phyloP scores from a whole-genome alignment of 768 basidiomycete species.

The Leucocoprinus sp. region DNA sequence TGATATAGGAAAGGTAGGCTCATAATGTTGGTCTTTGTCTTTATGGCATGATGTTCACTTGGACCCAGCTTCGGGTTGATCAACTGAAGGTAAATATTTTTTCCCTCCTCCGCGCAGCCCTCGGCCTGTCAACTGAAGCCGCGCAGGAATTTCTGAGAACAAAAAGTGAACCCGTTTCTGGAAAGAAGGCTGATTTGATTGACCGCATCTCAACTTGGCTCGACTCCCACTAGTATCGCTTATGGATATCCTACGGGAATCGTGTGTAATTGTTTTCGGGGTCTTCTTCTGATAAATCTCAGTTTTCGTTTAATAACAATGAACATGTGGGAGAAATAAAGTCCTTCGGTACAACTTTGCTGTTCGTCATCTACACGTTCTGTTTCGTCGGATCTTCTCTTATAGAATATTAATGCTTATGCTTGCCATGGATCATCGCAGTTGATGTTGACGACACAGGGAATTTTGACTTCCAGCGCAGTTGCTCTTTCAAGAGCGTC shows the following conservation, averaged over 20 bases:
- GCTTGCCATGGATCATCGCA: too few species aligned
- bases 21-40: conserved; percentile 7
- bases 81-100: conserved; percentile 56
- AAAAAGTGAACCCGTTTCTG: conserved; percentile 52
- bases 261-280: not conserved
- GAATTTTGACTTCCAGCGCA: too few species aligned
- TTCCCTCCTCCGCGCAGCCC: conserved; percentile 1
- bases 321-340: too few species aligned
- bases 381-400: too few species aligned
- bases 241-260: not conserved
- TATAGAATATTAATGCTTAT: too few species aligned
- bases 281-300: conserved; percentile 2
- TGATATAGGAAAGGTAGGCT: conserved; percentile 54
- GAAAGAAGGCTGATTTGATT: conserved; percentile 67
- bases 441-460: too few species aligned
- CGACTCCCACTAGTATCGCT: conserved; percentile 25
- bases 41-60: conserved; percentile 8
- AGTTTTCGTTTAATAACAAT: not conserved
- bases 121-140: conserved; percentile 8
- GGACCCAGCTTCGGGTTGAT: conserved; percentile 61
- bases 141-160: conserved; percentile 63
- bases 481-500: too few species aligned
- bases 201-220: conserved; percentile 63
- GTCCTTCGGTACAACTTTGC: too few species aligned
- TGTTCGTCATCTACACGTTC: too few species aligned